phyloP scores from a whole-genome alignment of 768 basidiomycete genomes.

The Boletellus sp. region DNA sequence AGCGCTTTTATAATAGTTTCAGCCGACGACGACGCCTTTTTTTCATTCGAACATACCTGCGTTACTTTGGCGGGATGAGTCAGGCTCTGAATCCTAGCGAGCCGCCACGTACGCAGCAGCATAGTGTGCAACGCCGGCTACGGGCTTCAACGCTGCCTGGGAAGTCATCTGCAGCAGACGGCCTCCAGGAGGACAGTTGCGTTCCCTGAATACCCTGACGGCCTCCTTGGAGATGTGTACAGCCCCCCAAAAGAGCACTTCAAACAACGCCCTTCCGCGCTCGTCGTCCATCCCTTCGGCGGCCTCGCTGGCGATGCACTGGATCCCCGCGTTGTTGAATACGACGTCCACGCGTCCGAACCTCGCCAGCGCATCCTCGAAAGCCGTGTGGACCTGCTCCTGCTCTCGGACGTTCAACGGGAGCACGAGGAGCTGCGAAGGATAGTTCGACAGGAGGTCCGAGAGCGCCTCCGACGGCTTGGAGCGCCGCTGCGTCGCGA shows the following conservation, averaged over 20 bases:
- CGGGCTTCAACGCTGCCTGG: constrained; percentile 19
- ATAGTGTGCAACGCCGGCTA: constrained; percentile 15
- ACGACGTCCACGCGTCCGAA: constrained; percentile 46
- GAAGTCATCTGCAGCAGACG: constrained; percentile 38
- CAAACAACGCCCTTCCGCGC: constrained; percentile 35
- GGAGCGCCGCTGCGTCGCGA: constrained; percentile 44
- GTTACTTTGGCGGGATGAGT: constrained; percentile 18
- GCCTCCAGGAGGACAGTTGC: constrained; percentile 38
- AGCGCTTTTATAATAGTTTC: constrained; percentile 25
- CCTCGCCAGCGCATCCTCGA: constrained; percentile 29
- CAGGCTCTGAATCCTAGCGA: background rate
- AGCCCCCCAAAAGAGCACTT: constrained; percentile 39
- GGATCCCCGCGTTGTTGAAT: constrained; percentile 41
- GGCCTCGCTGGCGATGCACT: constrained; percentile 32
- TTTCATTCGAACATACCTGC: constrained; percentile 15
- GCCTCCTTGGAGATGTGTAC: constrained; percentile 32
- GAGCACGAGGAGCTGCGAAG: constrained; percentile 35
- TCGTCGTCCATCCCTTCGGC: constrained; percentile 38
- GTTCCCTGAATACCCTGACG: constrained; percentile 35
- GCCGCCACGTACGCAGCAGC: constrained; percentile 24
- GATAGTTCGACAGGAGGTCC: constrained; percentile 27
- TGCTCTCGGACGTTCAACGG: constrained; percentile 37
- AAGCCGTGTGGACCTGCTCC: constrained; percentile 33
- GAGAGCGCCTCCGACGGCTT: constrained; percentile 26
- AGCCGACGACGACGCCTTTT: background rate